Base-by-base conservation (phyloP, 129 eudicot species). In the Arctium minus region DNA sequence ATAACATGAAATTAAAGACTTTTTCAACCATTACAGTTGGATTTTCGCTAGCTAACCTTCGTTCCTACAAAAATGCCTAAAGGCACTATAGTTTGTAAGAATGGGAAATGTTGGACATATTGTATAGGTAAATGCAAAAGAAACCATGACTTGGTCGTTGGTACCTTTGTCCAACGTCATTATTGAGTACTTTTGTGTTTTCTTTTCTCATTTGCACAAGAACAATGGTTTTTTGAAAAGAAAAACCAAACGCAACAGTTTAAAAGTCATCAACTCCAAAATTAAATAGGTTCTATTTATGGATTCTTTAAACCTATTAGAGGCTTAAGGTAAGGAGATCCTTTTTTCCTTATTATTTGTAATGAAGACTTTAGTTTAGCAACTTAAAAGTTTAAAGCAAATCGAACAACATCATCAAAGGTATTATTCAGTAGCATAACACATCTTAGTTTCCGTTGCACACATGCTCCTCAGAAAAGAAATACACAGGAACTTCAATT, bases 371-470 rank as follows among this genome's bases (percentile, higher is more conserved):
- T 27, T 37, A 56, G 22, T n/a, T 30, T 60, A 81, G 74, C 79
- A 53, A 40, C 62, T 42, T 1, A 3, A 46, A 48, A 12, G 65
- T 53, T 53, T 5, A 22, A 22, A 48, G 64, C 75, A 69, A 22
- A 67, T 46, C 8, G 50, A 73, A 65, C 5, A 32, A 18, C 68
- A 76, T 78, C 84, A 70, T 64, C 74, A 75, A 36, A 29, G 70
- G 39, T 76, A 76, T 78, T 82, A 76, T 82, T 82, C 62, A 76
- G 77, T 69, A 83, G 53, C 35, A 38, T 35, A 77, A 36, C 36
- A 72, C 82, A 72, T 83, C 53, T 77, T 53, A 32, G 67, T 48
- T 36, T 70, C 29, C 46, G 64, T 50, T 46, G 62, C 82, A 78
- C 79, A 60, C 37, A 78, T 75, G 62, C 68, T 39, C 74, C 60